Evolutionary conservation across 306 rosid species (phyloP).

Genomic region (Castanea crenata): DNA sequence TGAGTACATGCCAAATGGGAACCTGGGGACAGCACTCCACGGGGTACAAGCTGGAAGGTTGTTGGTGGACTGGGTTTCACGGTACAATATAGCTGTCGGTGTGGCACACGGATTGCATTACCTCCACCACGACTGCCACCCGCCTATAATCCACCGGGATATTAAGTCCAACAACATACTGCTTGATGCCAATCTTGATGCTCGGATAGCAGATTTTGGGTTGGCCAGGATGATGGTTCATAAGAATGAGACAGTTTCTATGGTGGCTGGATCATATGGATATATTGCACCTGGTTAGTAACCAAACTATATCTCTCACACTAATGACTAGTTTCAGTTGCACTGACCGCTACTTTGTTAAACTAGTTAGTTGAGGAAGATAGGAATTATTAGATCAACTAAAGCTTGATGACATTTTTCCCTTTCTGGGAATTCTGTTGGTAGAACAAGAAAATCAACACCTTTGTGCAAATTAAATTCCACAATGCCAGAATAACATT

Average conservation of each 20-base stretch:
- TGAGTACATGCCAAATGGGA: conserved; percentile 86
- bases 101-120: conserved; percentile 83
- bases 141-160: conserved; percentile 77
- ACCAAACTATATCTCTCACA: neutral
- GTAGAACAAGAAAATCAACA: no score
- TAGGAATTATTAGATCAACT: neutral
- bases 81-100: conserved; percentile 82
- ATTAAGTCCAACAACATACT: conserved; percentile 88
- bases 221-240: conserved; percentile 80
- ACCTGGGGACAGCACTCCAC: conserved; percentile 78
- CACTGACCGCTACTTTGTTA: neutral
- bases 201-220: conserved; percentile 90
- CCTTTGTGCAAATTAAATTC: no score
- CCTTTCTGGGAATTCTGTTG: no score
- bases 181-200: conserved; percentile 76
- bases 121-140: conserved; percentile 90
- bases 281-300: conserved; percentile 89
- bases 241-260: conserved; percentile 78
- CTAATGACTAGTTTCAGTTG: neutral
- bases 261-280: conserved; percentile 91
- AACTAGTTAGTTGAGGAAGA: neutral
- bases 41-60: conserved; percentile 56
- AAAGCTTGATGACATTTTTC: neutral
- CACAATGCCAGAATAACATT: neutral
- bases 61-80: conserved; percentile 84